Evolutionary conservation across 306 rosid genomes (phyloP), one percentile per base, ranked within the genome.

Genomic region (Cyclanthera cordifolia): DNA sequence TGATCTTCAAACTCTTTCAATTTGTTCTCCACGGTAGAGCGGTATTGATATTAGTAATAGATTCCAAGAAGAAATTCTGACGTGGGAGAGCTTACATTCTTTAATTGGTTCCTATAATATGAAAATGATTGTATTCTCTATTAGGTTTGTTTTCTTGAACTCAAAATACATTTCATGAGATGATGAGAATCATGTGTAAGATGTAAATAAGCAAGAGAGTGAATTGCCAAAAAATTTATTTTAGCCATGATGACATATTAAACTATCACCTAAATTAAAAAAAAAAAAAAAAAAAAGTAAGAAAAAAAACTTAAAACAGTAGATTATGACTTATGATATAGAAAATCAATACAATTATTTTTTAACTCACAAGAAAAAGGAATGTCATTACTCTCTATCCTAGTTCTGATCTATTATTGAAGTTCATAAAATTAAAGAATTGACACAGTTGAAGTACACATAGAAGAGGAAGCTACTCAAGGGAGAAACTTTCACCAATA

Each of bases 401-500:
- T 27, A n/a, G 17, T 61, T 19, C 15, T 19, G 17, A 37, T 39
- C 30, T 39, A 61, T 10, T 4, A 37, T 34, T 60, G 67, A 34
- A 34, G 9, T 17, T 60, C 27, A 34, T 34, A 20, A 53, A 53
- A 53, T 8, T 53, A 11, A 23, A 54, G 34, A 54, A 54, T 24
- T 54, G 60, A 54, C n/a, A 11, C 60, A 23, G 34, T 5, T 24
- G 60, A 54, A 54, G 32, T 24, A 54, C 34, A 54, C 34, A 53
- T 10, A 61, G n/a, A 61, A 37, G 17, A 61, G 28, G 30, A 25
- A 19, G 19, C 30, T 4, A 43, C 41, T 34, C 11, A 1, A 43
- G 34, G n/a, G 53, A 65, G 4, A 45, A 41, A 72, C 43, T 47
- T 74, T 74, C 79, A 86, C 91, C 88, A 86, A 79, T 78, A 84